A percentile compares a stretch with the other conserved stretches of the same genome.
phyloP scores from a whole-genome alignment of 768 basidiomycete genomes.

The Tylopilus sp. region DNA sequence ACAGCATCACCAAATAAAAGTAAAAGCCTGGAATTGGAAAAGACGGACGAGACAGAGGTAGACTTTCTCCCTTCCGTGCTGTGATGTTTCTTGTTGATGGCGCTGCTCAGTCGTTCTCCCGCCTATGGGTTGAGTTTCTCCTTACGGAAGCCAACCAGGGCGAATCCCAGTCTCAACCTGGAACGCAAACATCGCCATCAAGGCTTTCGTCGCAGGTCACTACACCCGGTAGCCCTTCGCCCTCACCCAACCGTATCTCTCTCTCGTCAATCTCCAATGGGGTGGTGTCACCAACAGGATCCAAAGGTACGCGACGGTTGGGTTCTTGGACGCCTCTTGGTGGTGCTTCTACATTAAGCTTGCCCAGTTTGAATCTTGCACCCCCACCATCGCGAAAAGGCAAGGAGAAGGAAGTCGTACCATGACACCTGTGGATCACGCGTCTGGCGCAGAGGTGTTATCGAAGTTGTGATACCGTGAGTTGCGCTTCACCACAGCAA shows the following conservation, averaged over 20 bases:
- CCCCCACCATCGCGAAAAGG: conserved; percentile 44
- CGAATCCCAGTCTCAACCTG: conserved; percentile 20
- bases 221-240: conserved; percentile 37
- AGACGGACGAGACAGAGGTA: conserved; percentile 84
- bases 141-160: conserved; percentile 78
- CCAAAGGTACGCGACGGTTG: conserved; percentile 34
- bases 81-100: not conserved
- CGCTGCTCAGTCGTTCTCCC: conserved; percentile 79
- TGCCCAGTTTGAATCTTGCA: conserved; percentile 35
- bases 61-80: conserved; percentile 9
- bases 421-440: conserved; percentile 3
- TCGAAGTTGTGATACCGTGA: conserved; percentile 1
- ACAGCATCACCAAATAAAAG: conserved; percentile 28
- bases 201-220: conserved; percentile 34
- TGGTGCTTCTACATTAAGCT: conserved; percentile 32
- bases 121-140: conserved; percentile 96
- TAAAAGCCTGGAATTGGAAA: conserved; percentile 59
- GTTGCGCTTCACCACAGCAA: not conserved
- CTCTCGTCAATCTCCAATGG: conserved; percentile 8
- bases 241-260: conserved; percentile 16
- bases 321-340: conserved; percentile 36
- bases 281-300: conserved; percentile 20
- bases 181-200: conserved; percentile 14
- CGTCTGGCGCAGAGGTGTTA: not conserved
- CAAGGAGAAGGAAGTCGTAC: conserved; percentile 40